These are phyloP conservation scores for Pichia sp. DNA, from an alignment of 1,139 yeast genomes.

Conservation along the genomic window DNA sequence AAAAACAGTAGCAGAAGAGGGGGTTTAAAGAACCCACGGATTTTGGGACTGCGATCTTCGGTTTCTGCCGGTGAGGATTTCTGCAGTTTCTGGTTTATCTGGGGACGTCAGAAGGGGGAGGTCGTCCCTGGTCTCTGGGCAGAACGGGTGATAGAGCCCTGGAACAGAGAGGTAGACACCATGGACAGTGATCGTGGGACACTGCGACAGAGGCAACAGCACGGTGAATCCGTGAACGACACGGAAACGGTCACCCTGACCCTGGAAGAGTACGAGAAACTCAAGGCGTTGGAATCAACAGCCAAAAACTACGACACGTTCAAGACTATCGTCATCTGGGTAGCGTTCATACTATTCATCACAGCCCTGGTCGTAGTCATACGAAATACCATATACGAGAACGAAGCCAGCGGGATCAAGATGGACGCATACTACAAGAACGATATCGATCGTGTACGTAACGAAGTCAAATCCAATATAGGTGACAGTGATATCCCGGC, in stretches of 20 bases:
- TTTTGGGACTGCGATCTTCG: no score
- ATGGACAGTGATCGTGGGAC: no score
- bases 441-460: slow-evolving; percentile 3
- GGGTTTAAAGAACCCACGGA: no score
- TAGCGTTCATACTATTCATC: neutral
- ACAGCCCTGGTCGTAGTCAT: neutral
- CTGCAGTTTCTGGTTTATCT: no score
- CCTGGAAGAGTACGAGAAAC: slow-evolving; percentile 4
- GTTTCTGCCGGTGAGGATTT: no score
- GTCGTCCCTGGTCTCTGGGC: no score
- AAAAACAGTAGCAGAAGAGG: no score
- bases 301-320: neutral
- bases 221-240: neutral
- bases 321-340: slow-evolving; percentile 1
- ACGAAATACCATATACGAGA: neutral
- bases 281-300: slow-evolving; percentile 2
- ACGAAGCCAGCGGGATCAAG: neutral
- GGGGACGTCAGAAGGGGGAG: no score
- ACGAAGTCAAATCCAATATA: neutral
- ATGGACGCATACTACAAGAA: slow-evolving; percentile 3
- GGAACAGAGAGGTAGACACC: no score
- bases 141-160: no score
- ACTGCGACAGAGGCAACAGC: neutral
- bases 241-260: neutral
- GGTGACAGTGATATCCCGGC: neutral